Conservation (phyloP, 768 basidiomycete genomes). For the Rhizopogon rudus region DNA sequence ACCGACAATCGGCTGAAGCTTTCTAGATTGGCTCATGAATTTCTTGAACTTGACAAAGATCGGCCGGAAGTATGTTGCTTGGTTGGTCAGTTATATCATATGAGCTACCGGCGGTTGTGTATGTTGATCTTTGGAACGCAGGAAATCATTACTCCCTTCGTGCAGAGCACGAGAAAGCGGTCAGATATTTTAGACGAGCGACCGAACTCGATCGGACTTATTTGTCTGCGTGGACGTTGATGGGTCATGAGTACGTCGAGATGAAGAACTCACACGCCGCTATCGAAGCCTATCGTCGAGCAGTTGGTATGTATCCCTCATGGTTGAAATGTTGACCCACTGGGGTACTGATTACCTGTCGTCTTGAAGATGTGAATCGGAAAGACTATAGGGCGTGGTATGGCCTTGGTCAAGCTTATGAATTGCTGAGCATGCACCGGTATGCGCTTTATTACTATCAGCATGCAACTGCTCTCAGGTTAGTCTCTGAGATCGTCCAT, state of each 20-base stretch:
- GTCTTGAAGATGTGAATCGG: constrained; percentile 77
- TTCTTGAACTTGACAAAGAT: constrained; percentile 84
- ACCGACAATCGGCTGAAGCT: constrained; percentile 86
- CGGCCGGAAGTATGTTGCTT: constrained; percentile 95
- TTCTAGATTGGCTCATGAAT: constrained; percentile 88
- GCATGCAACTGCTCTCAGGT: constrained; percentile 90
- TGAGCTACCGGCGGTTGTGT: no score
- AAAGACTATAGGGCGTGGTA: constrained; percentile 99
- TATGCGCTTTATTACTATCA: constrained; percentile 97
- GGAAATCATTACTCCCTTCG: constrained; percentile 97
- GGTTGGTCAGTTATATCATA: constrained; percentile 57
- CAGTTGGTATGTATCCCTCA: constrained; percentile 65
- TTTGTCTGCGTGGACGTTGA: constrained; percentile 95
- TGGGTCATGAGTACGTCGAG: constrained; percentile 99
- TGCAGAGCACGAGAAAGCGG: constrained; percentile 92
- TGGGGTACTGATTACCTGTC: not conserved
- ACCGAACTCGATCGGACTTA: constrained; percentile 95
- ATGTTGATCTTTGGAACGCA: constrained; percentile 26
- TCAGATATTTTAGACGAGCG: constrained; percentile 91
- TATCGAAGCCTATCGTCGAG: constrained; percentile 94
- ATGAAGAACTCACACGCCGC: constrained; percentile 99
- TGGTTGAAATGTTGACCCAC: not conserved
- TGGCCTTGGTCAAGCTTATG: constrained; percentile 97
- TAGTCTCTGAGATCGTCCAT: constrained; percentile 8
- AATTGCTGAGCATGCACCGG: constrained; percentile 93